These are phyloP conservation scores for Kluyveromyces nonfermentans DNA, from an alignment of 805 yeast species.

Conservation along the genomic window DNA sequence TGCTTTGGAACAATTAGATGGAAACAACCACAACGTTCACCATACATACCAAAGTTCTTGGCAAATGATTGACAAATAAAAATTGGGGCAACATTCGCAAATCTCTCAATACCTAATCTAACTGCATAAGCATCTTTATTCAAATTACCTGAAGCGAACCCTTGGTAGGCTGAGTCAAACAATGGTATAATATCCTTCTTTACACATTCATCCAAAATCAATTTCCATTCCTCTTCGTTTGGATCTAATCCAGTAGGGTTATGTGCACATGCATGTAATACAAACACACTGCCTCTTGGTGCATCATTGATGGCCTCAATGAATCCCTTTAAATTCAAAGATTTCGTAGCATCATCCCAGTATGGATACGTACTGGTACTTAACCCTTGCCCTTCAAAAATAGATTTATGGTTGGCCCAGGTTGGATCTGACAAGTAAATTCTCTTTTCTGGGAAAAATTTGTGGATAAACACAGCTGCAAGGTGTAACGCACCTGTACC, in stretches of 20 bases:
- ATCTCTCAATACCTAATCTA: constrained; percentile 42
- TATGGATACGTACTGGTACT: constrained; percentile 68
- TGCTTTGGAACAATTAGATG: constrained; percentile 54
- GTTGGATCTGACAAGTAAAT: constrained; percentile 82
- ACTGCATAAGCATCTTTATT: constrained; percentile 77
- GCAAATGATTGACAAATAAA: constrained; percentile 92
- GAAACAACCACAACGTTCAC: constrained; percentile 94
- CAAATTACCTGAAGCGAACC: constrained; percentile 86
- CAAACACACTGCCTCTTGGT: constrained; percentile 64
- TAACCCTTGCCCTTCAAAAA: constrained; percentile 64
- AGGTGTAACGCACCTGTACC: constrained; percentile 96
- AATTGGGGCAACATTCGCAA: constrained; percentile 44
- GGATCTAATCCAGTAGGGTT: constrained; percentile 98
- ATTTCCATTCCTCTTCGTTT: constrained; percentile 66
- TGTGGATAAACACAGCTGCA: constrained; percentile 49
- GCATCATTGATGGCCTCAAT: constrained; percentile 54
- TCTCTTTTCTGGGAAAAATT: constrained; percentile 30
- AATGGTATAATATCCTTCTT: constrained; percentile 62
- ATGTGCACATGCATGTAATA: constrained; percentile 94
- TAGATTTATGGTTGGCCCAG: constrained; percentile 94
- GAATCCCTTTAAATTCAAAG: constrained; percentile 64
- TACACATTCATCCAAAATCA: constrained; percentile 54
- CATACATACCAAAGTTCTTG: constrained; percentile 93
- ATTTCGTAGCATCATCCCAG: constrained; percentile 67
- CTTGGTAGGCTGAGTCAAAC: constrained; percentile 95